A percentile compares a stretch with the other conserved stretches of the same genome.
Conservation (phyloP, 331 rosid genomes). For the Acacia concinna region DNA sequence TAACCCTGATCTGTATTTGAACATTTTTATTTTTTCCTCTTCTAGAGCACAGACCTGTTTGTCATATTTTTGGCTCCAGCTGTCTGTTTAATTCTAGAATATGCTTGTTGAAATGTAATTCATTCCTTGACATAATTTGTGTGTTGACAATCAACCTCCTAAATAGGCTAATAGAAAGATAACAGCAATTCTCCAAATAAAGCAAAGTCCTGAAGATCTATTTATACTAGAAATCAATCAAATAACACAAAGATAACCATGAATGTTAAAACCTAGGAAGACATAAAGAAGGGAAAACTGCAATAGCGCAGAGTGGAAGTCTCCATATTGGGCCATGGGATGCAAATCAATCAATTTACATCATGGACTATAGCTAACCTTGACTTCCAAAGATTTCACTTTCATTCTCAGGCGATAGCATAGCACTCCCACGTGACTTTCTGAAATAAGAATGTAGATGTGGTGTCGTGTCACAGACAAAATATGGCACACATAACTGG, state of each 20-base stretch:
- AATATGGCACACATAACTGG: neutral
- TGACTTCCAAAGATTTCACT: neutral
- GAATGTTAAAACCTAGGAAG: neutral
- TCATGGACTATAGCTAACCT: neutral
- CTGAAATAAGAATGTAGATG: neutral
- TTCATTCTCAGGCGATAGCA: neutral
- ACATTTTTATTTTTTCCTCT: too few species aligned
- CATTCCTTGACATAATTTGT: neutral
- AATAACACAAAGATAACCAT: neutral
- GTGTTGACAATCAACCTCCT: neutral
- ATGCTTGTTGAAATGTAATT: neutral
- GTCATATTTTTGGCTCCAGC: neutral
- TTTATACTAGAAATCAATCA: neutral
- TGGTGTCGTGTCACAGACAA: neutral
- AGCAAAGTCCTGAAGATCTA: neutral
- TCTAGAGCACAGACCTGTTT: neutral
- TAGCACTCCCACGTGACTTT: neutral
- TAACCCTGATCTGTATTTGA: neutral
- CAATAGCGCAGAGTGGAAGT: neutral
- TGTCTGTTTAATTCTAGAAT: neutral
- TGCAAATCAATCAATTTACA: neutral
- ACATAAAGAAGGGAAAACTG: neutral
- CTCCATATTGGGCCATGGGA: neutral
- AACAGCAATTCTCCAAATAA: neutral
- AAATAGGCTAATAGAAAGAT: neutral